Evolutionary conservation across 345 rosid genomes (phyloP).

Genomic region (Raphanus raphanistrum): DNA sequence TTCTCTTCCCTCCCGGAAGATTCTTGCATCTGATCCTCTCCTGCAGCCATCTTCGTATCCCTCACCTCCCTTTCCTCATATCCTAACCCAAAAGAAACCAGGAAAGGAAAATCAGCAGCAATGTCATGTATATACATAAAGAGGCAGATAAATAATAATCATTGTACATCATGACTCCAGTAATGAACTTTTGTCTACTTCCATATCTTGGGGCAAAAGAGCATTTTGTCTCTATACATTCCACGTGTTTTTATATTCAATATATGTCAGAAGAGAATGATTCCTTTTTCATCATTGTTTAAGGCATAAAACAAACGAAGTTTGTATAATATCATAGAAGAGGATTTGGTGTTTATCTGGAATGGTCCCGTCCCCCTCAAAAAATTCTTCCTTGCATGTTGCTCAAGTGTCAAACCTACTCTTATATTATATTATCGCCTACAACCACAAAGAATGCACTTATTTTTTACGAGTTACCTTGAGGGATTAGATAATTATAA

Average conservation of each 20-base stretch:
- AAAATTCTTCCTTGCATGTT: slow-evolving; percentile 23
- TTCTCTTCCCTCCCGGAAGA: slow-evolving; percentile 54
- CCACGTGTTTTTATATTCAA: slow-evolving; percentile 27
- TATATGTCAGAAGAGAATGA: slow-evolving; percentile 25
- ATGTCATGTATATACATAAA: slow-evolving; percentile 1
- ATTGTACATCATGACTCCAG: slow-evolving; percentile 41
- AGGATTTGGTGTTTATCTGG: slow-evolving; percentile 44
- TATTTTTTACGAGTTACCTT: not conserved
- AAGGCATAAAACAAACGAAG: slow-evolving; percentile 37
- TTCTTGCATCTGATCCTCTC: slow-evolving; percentile 54
- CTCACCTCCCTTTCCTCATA: slow-evolving; percentile 39
- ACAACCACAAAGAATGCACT: not conserved
- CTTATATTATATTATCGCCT: not conserved
- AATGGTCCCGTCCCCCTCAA: slow-evolving; percentile 35
- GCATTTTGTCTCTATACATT: slow-evolving; percentile 27
- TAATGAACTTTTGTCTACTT: slow-evolving; percentile 34
- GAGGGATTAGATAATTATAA: not conserved
- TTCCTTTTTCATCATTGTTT: slow-evolving; percentile 29
- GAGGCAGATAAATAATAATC: not conserved
- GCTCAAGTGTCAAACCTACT: slow-evolving; percentile 3
- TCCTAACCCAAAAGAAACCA: slow-evolving; percentile 39
- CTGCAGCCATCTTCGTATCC: slow-evolving; percentile 51
- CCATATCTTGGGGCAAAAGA: slow-evolving; percentile 32
- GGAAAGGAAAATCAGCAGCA: slow-evolving; percentile 34
- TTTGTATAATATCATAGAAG: slow-evolving; percentile 17